Base-by-base conservation (phyloP, 257 asterid genomes). In the Rauvolfia tetraphylla region DNA sequence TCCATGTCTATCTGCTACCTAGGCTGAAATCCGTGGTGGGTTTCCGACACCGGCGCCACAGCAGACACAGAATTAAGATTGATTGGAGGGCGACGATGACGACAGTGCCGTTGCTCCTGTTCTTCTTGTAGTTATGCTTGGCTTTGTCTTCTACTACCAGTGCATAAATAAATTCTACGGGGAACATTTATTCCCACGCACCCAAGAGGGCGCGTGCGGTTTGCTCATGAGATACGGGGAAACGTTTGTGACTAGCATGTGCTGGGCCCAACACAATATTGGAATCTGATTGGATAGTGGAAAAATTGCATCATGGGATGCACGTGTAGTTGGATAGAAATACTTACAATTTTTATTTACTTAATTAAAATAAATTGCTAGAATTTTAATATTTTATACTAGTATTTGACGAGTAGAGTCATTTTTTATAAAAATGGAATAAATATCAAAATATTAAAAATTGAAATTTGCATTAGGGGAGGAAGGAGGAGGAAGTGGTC, bases 41-140 rank as follows among this genome's bases (percentile, higher is more conserved):
- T 69, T 75, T 79, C 80, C 84, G 83, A 81, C 91, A 71, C 90
- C 90, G 90, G 89, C 73, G 73, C 44, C 57, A 67, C 38, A 59
- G 67, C 57, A 54, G 39, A 29, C 61, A 27, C 46, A 54, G 51
- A 54, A 82, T 75, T 53, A 29, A 18, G 75, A 46, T 46, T 3
- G 76, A 51, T 51, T 51, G 63, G 75, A 85, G 82, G 89, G 82
- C 66, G 87, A 61, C 63, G 73, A 72, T 46, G 76, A 76, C 84
- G 44, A 29, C 75, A 59, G 76, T 75, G 15, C 14, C 36, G 56
- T 29, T 39, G 18, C 51, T 46, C 14, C 2, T 48, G 33, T 62
- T 57, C 25, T 76, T 57, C 80, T 83, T 22, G 77, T 39, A 46
- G 29, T 74, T 67, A 51, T 65, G 61, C 76, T 80, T 69, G 84